A percentile compares a stretch with the other conserved stretches of the same genome.
These are phyloP conservation scores for Solanum etuberosum DNA, from an alignment of 257 asterid genomes.

Conservation along the genomic window DNA sequence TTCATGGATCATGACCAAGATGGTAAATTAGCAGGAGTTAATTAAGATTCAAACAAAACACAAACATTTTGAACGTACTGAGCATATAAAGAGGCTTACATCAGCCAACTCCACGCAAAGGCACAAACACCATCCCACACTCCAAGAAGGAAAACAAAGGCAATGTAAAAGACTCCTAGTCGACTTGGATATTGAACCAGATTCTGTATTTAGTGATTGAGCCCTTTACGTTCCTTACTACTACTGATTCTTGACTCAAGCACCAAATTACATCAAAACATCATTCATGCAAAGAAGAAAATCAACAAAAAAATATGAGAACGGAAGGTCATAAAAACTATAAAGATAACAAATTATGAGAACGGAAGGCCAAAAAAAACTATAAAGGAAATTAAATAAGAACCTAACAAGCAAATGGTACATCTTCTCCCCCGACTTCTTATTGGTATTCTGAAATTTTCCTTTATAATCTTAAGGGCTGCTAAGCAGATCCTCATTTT, in stretches of 20 bases:
- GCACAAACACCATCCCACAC: neutral
- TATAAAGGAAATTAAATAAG: neutral
- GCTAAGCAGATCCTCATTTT: neutral
- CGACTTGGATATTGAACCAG: neutral
- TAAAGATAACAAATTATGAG: neutral
- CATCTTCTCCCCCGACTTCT: neutral
- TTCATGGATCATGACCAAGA: neutral
- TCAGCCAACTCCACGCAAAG: neutral
- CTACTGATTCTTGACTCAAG: neutral
- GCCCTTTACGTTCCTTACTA: neutral
- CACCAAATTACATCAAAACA: neutral
- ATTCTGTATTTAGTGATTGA: neutral
- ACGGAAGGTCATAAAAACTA: neutral
- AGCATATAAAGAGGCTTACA: neutral
- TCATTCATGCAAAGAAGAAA: neutral
- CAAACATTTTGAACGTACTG: neutral
- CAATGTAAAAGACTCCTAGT: neutral
- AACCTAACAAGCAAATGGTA: neutral
- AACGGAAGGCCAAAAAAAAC: neutral
- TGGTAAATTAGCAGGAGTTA: neutral
- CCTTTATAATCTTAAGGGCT: neutral
- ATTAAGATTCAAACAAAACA: neutral
- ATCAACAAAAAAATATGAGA: neutral
- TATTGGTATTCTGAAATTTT: neutral
- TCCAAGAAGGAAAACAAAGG: neutral